A percentile compares a stretch with the other conserved stretches of the same genome.
Evolutionary conservation across 2,329 filamentous ascomycete genomes (phyloP).

Genomic region (Alternaria longipes): DNA sequence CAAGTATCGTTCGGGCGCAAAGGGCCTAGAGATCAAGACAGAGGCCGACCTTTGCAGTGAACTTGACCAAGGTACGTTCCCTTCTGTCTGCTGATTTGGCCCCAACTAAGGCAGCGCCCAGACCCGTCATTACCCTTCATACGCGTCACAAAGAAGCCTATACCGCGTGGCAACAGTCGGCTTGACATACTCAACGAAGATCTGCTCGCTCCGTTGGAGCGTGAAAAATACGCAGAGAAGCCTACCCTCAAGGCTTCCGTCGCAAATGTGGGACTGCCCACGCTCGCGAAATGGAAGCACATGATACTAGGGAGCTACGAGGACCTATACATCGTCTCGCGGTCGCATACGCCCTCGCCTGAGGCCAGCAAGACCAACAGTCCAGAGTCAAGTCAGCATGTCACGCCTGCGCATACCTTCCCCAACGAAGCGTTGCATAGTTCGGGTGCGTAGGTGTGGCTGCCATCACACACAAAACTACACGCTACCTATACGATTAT

Average conservation of each 20-base stretch:
- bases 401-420: slow-evolving; percentile 47
- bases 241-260: slow-evolving; percentile 59
- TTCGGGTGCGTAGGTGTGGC: slow-evolving; percentile 16
- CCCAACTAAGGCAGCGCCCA: slow-evolving; percentile 33
- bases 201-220: slow-evolving; percentile 49
- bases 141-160: slow-evolving; percentile 58
- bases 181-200: slow-evolving; percentile 59
- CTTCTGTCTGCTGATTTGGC: not conserved
- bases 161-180: slow-evolving; percentile 57
- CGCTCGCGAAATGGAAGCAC: slow-evolving; percentile 56
- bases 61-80: slow-evolving; percentile 48
- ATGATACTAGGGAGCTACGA: slow-evolving; percentile 57
- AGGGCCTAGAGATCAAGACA: slow-evolving; percentile 52
- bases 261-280: slow-evolving; percentile 58
- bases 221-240: slow-evolving; percentile 52
- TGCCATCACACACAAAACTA: not conserved
- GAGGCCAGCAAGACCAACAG: slow-evolving; percentile 50
- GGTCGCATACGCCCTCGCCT: slow-evolving; percentile 48
- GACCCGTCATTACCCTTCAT: slow-evolving; percentile 53
- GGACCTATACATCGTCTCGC: slow-evolving; percentile 60
- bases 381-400: slow-evolving; percentile 50
- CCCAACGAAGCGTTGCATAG: slow-evolving; percentile 39
- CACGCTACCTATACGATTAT: slow-evolving; percentile 6
- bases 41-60: slow-evolving; percentile 56
- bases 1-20: slow-evolving; percentile 54